These are phyloP conservation scores for Tetrapisispora pingtungensis DNA, from an alignment of 805 yeast genomes.

Conservation along the genomic window DNA sequence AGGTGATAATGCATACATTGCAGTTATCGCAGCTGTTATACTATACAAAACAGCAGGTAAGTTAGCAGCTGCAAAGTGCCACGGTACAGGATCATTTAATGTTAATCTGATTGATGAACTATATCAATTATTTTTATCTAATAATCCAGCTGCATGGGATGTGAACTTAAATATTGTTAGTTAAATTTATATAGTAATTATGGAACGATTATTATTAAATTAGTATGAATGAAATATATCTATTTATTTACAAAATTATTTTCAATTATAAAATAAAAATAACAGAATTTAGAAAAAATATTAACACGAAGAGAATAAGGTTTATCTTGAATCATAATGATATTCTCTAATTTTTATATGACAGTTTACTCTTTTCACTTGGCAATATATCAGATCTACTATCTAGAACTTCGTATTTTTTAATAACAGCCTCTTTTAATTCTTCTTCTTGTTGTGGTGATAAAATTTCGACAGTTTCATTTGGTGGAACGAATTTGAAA, in stretches of 20 bases:
- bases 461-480: conserved; percentile 63
- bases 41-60: conserved; percentile 56
- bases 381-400: conserved; percentile 40
- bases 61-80: conserved; percentile 34
- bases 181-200: conserved; percentile 8
- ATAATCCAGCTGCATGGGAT: conserved; percentile 22
- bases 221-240: not conserved
- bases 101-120: conserved; percentile 24
- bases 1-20: conserved; percentile 30
- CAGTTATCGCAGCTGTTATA: conserved; percentile 45
- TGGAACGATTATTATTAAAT: not conserved
- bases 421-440: conserved; percentile 40
- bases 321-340: too few relatives aligned
- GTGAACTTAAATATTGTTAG: conserved; percentile 7
- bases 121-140: conserved; percentile 17
- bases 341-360: conserved; percentile 34
- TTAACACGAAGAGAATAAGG: too few relatives aligned
- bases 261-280: not conserved
- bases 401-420: conserved; percentile 42
- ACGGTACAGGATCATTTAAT: conserved; percentile 31
- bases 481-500: conserved; percentile 75
- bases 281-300: too few relatives aligned
- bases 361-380: conserved; percentile 44
- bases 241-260: conserved; percentile 1
- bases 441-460: conserved; percentile 53